Percentiles rank a stretch among this genome's conserved stretches.
Evolutionary conservation across 176 grass and related monocot genomes (phyloP).

Genomic region (Elaeis guineensis): DNA sequence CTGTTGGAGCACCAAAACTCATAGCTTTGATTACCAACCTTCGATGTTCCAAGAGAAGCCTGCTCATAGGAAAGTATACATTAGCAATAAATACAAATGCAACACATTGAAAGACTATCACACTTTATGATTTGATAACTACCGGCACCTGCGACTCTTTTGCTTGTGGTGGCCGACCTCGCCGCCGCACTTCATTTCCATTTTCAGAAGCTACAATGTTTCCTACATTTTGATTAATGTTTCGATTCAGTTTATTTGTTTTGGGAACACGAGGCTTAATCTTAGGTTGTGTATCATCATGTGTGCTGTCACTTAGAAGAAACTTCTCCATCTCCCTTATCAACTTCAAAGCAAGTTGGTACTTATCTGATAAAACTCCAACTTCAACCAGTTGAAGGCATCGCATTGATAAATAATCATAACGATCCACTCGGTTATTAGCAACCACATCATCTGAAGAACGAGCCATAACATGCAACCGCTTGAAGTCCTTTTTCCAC

Average conservation of each 20-base stretch:
- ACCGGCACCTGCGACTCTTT: conserved; percentile 43
- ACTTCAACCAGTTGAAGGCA: conserved; percentile 91
- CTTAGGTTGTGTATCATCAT: conserved; percentile 93
- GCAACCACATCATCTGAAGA: conserved; percentile 61
- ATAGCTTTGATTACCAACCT: conserved; percentile 4
- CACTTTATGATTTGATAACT: conserved; percentile 7
- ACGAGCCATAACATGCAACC: conserved; percentile 59
- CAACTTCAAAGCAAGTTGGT: conserved; percentile 81
- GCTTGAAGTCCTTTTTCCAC: conserved; percentile 95
- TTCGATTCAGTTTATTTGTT: conserved; percentile 44
- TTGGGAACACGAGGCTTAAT: conserved; percentile 73
- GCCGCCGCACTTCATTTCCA: conserved; percentile 31
- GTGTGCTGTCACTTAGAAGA: conserved; percentile 69
- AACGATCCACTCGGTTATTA: conserved; percentile 76
- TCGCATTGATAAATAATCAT: conserved; percentile 95
- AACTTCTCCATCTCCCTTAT: conserved; percentile 82
- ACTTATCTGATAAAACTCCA: conserved; percentile 85
- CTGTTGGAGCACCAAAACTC: conserved; percentile 19
- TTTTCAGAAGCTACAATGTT: conserved; percentile 31
- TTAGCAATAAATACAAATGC: too few species aligned
- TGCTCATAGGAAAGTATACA: conserved; percentile 19
- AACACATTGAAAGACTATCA: too few species aligned
- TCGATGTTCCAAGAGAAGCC: conserved; percentile 22
- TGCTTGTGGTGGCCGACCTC: conserved; percentile 19
- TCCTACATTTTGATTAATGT: conserved; percentile 39